phyloP scores from a whole-genome alignment of 2,329 filamentous ascomycete genomes.

The Berkeleyomyces basicola region DNA sequence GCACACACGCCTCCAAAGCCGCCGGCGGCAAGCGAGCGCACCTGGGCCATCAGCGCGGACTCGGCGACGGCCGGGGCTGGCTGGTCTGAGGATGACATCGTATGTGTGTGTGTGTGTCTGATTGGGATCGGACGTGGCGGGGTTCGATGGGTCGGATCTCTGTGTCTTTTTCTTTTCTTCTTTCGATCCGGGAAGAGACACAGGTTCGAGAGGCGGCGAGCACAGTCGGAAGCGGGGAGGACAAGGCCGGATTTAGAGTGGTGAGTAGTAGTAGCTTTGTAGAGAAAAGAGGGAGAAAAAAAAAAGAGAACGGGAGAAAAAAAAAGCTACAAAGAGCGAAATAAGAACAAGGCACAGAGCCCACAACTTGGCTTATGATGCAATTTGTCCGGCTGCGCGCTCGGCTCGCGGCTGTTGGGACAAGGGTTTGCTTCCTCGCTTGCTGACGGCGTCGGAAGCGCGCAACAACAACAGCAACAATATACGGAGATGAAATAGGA shows the following conservation, averaged over 20 bases:
- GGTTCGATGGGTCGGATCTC: constrained; percentile 9
- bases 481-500: background rate
- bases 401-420: constrained; percentile 4
- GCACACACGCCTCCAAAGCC: constrained; percentile 90
- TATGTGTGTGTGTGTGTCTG: background rate
- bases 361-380: background rate
- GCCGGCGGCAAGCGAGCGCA: constrained; percentile 74
- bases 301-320: background rate
- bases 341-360: background rate
- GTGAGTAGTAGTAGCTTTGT: no score
- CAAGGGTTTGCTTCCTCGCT: background rate
- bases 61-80: background rate
- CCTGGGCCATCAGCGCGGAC: constrained; percentile 29
- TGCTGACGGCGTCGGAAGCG: background rate
- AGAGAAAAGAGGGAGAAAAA: background rate
- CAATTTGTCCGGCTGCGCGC: background rate
- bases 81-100: background rate
- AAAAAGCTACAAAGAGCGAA: background rate
- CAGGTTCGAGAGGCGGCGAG: no score
- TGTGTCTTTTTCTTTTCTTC: constrained; percentile 5
- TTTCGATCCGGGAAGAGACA: no score
- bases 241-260: no score
- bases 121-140: constrained; percentile 16
- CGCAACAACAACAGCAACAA: background rate
- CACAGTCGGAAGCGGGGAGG: no score